Evolutionary conservation across 768 basidiomycete genomes (phyloP), one percentile per base, ranked within the genome.

Genomic region (Amyloporia xantha): DNA sequence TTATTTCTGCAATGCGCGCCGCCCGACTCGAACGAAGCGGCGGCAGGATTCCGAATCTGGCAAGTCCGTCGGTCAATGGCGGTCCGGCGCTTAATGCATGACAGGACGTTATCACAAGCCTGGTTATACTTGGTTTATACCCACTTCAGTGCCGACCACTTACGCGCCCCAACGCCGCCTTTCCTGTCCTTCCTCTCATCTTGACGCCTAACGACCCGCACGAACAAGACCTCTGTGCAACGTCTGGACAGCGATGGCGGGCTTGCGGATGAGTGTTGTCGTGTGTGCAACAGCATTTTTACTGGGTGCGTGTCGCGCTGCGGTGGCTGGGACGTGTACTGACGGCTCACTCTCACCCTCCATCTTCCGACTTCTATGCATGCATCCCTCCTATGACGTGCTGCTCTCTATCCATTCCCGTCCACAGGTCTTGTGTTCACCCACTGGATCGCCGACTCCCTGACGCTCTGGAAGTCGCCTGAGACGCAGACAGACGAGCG

Each of bases 401-500:
- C 35, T 30, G 40, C 40, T 25, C 36, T 13, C 11, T 35, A 21
- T 5, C 30, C n/a, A 6, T 2, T 26, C 12, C 42, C 13, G 44
- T 33, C 23, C 20, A 13, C 63, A 91, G 89, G 90, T 44, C 71
- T 84, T 40, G 73, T 92, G 4, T 90, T 90, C 63, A 91, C 88
- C 28, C 85, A 92, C 62, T 92, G 90, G 90, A 91, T 89, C 53
- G 90, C 90, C n/a, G 90, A 92, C 72, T 91, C 88, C 1, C 70
- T 90, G 44, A 92, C 90, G 27, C 74, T 92, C 35, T 92, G 90
- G 90, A 90, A 87, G 69, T 80, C 86, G 11, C 88, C 90, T 37
- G 75, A 84, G 28, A 52, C 55, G 26, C 57, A 68, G 57, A 91
- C 86, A n/a, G 88, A 92, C 58, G 81, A 82, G 53, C 79, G 86